These are phyloP conservation scores for Porpolomopsis calyptriformis DNA, from an alignment of 768 basidiomycete genomes.

Conservation along the genomic window DNA sequence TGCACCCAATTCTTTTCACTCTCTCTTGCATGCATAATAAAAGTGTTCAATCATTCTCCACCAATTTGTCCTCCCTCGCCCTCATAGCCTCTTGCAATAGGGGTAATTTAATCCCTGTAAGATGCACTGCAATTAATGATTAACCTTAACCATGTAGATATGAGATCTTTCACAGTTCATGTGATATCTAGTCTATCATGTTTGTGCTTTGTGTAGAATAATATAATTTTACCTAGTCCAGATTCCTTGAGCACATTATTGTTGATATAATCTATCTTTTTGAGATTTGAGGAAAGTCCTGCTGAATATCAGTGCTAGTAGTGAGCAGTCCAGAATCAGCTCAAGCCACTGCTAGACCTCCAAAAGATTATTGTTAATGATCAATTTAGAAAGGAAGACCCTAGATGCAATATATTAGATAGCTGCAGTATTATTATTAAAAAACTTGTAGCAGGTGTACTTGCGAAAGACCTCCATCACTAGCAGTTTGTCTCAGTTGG, in stretches of 20 bases:
- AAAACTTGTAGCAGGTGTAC: slow-evolving; percentile 35
- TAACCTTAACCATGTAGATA: slow-evolving; percentile 80
- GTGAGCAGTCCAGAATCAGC: slow-evolving; percentile 82
- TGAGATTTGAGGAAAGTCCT: slow-evolving; percentile 72
- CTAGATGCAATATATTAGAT: slow-evolving; percentile 27
- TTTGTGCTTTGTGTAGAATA: slow-evolving; percentile 95
- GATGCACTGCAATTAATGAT: slow-evolving; percentile 85
- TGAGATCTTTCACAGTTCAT: slow-evolving; percentile 76
- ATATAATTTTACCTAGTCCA: slow-evolving; percentile 74
- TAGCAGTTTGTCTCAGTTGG: slow-evolving; percentile 71
- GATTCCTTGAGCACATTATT: slow-evolving; percentile 86
- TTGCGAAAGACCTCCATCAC: slow-evolving; percentile 91
- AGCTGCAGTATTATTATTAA: slow-evolving; percentile 10
- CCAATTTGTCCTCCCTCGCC: slow-evolving; percentile 22
- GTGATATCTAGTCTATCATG: slow-evolving; percentile 73
- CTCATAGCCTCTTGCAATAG: slow-evolving; percentile 37
- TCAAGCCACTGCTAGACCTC: slow-evolving; percentile 89
- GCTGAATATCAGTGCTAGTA: slow-evolving; percentile 96
- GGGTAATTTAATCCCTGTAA: slow-evolving; percentile 65
- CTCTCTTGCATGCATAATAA: slow-evolving; percentile 56
- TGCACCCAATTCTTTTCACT: slow-evolving; percentile 58
- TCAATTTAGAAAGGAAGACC: slow-evolving; percentile 77
- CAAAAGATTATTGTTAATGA: slow-evolving; percentile 90
- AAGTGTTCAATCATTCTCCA: slow-evolving; percentile 54
- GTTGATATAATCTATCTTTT: slow-evolving; percentile 90